Conservation (phyloP, 768 basidiomycete species). For the Tephrocybe sp. region DNA sequence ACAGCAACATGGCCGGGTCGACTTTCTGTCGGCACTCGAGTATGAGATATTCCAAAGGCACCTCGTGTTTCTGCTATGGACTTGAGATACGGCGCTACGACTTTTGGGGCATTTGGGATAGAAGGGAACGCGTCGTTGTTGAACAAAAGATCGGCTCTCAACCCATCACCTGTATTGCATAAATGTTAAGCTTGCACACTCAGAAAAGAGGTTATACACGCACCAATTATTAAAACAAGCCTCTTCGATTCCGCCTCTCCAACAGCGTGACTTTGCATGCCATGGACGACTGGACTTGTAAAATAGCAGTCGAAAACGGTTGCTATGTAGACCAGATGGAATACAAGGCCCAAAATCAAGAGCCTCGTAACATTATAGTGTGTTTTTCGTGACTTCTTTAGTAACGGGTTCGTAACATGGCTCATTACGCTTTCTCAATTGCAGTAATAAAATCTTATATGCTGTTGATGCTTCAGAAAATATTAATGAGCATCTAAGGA, state of each 20-base stretch:
- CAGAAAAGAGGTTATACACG: constrained; percentile 13
- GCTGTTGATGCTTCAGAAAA: too few species aligned
- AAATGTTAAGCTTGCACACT: not conserved
- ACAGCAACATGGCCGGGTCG: constrained; percentile 88
- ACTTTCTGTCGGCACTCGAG: constrained; percentile 84
- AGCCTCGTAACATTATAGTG: constrained; percentile 36
- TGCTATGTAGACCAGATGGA: constrained; percentile 71
- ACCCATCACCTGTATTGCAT: constrained; percentile 61
- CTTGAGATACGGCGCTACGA: constrained; percentile 74
- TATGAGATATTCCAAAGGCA: constrained; percentile 83
- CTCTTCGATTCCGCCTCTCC: constrained; percentile 57
- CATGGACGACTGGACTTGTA: constrained; percentile 76
- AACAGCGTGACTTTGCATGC: constrained; percentile 59
- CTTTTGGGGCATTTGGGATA: constrained; percentile 46
- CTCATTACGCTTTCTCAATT: constrained; percentile 6
- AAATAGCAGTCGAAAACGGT: constrained; percentile 89
- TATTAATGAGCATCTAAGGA: too few species aligned
- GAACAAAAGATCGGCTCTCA: constrained; percentile 80
- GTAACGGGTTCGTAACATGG: not conserved
- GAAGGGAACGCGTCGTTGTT: constrained; percentile 56
- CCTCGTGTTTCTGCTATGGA: constrained; percentile 65
- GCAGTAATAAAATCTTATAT: not conserved
- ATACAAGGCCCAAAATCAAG: constrained; percentile 65
- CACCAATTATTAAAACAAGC: constrained; percentile 79
- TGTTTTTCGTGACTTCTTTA: not conserved